A percentile compares a stretch with the other conserved stretches of the same genome.
These are phyloP conservation scores for Puccinia triticina DNA, from an alignment of 1,284 basidiomycete genomes.

Conservation along the genomic window DNA sequence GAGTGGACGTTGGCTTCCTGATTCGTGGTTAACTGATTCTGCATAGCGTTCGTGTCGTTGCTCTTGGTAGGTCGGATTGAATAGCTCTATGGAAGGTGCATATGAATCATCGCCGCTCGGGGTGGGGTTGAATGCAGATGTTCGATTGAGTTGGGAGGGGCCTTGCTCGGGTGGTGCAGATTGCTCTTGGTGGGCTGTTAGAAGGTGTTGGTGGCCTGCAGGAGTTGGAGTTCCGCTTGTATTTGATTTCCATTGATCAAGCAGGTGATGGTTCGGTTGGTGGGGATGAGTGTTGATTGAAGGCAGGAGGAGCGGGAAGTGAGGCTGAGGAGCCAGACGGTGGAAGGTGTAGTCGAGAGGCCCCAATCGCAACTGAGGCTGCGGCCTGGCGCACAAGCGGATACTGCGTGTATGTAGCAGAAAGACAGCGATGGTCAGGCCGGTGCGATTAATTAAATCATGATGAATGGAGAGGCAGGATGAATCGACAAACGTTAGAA, in stretches of 20 bases:
- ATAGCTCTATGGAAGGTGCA: not conserved
- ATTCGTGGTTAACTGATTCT: not conserved
- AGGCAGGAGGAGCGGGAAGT: not conserved
- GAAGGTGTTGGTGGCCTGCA: not conserved
- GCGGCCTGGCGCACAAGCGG: not conserved
- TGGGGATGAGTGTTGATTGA: not conserved
- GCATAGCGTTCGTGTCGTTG: not conserved
- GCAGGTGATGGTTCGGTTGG: not conserved
- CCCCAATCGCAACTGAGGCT: not conserved
- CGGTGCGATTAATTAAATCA: too few species aligned
- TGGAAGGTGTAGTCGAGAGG: not conserved
- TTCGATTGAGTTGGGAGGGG: not conserved
- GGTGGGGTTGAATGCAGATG: not conserved
- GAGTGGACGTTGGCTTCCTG: not conserved
- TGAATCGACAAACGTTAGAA: slow-evolving; percentile 6
- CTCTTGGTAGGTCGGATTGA: not conserved
- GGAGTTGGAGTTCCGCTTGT: not conserved
- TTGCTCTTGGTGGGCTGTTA: not conserved
- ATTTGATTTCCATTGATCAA: not conserved
- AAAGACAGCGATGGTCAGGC: not conserved
- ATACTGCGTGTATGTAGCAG: not conserved
- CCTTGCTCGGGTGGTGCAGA: too few species aligned
- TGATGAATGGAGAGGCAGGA: not conserved
- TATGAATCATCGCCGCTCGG: not conserved
- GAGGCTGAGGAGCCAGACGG: not conserved